Conservation (phyloP, 129 eudicot species). For the Scalesia atractyloides region DNA sequence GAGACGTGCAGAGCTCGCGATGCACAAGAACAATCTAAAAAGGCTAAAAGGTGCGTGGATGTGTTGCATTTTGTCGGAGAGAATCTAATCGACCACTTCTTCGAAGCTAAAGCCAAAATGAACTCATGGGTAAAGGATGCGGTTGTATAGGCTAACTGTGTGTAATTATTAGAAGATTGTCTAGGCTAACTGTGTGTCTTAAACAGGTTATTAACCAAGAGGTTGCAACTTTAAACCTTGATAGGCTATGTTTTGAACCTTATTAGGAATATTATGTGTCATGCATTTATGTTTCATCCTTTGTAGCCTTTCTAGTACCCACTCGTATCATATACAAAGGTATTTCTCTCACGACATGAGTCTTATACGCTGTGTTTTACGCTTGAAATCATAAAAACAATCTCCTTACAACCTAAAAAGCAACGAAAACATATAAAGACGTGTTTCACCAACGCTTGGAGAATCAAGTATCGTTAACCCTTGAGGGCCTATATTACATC, state of each 20-base stretch:
- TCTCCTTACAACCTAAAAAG: neutral
- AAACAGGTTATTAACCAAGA: too few species aligned
- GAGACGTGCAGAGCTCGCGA: slow-evolving; percentile 25
- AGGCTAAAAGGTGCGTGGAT: slow-evolving; percentile 33
- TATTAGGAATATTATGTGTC: too few species aligned
- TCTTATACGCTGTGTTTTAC: neutral
- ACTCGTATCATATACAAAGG: too few species aligned
- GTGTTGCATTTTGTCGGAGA: slow-evolving; percentile 27
- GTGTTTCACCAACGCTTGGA: slow-evolving; percentile 1
- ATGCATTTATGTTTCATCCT: too few species aligned
- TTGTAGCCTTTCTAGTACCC: too few species aligned
- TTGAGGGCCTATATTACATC: neutral
- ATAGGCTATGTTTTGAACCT: too few species aligned
- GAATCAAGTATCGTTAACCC: neutral
- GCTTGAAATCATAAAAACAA: neutral
- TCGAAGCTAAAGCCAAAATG: slow-evolving; percentile 22
- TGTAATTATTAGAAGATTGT: too few species aligned
- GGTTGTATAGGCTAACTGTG: neutral
- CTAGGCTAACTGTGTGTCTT: too few species aligned
- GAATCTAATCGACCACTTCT: slow-evolving; percentile 24
- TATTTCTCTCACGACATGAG: too few species aligned
- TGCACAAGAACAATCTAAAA: slow-evolving; percentile 25
- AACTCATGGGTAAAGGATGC: slow-evolving; percentile 19
- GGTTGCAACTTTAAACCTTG: too few species aligned
- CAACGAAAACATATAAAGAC: neutral